Percentiles rank a stretch among this genome's conserved stretches.
phyloP scores from a whole-genome alignment of 257 asterid genomes.

The Leptodermis oblonga region DNA sequence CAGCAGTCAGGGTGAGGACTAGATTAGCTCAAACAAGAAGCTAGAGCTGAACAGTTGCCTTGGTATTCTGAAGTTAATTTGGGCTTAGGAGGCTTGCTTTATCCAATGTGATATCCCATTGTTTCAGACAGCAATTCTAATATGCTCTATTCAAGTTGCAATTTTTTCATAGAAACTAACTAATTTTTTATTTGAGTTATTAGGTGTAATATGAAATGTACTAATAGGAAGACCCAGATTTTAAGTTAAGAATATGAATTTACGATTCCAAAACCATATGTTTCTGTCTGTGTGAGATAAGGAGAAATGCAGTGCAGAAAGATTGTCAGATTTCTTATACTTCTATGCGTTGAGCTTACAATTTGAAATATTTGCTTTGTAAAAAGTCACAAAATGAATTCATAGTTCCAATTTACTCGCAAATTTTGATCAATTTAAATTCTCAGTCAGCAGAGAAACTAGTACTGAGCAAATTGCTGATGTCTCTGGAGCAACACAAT shows the following conservation, averaged over 20 bases:
- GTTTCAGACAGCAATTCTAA: background rate
- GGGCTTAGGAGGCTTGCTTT: background rate
- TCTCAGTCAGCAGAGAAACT: conserved; percentile 57
- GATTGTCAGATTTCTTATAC: background rate
- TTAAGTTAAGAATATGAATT: background rate
- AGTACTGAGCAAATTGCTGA: conserved; percentile 36
- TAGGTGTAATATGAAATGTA: background rate
- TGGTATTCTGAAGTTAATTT: background rate
- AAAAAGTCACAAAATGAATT: background rate
- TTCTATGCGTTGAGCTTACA: background rate
- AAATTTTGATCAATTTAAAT: conserved; percentile 26
- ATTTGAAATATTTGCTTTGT: background rate
- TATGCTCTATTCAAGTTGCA: background rate
- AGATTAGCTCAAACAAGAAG: background rate
- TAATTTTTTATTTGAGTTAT: background rate
- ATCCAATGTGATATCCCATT: background rate
- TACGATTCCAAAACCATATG: background rate
- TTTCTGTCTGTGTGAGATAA: background rate
- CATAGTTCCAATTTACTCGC: background rate
- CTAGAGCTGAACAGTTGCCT: background rate
- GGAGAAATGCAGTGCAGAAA: background rate
- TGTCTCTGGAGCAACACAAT: conserved; percentile 22
- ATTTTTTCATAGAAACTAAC: background rate
- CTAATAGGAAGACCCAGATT: background rate
- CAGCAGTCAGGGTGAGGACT: background rate